Conservation (phyloP, 768 basidiomycete species). For the Russula dissimulans region DNA sequence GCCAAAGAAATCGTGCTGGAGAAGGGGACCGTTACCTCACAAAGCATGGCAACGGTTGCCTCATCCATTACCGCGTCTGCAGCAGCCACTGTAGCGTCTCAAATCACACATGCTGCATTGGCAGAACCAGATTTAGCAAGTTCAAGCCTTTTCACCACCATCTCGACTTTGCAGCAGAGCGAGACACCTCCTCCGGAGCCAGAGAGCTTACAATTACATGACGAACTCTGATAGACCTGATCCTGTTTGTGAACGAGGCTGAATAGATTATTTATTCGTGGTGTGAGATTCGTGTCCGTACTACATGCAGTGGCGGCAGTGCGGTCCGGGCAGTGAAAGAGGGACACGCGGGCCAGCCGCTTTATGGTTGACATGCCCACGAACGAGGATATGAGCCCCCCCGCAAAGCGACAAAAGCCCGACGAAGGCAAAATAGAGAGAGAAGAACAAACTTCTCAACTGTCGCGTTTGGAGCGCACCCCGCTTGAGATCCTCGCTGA, state of each 20-base stretch:
- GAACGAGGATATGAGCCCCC: not conserved
- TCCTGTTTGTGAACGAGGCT: not conserved
- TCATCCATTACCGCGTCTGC: conserved; percentile 1
- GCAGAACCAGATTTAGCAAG: not conserved
- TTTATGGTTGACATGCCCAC: not conserved
- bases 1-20: not conserved
- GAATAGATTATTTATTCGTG: not conserved
- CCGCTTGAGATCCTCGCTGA: conserved; percentile 61
- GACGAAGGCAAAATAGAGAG: not conserved
- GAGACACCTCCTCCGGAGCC: not conserved
- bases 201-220: conserved; percentile 4
- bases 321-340: too few species aligned
- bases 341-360: too few species aligned
- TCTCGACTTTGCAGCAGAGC: not conserved
- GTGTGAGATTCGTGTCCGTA: too few species aligned
- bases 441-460: not conserved
- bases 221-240: conserved; percentile 14
- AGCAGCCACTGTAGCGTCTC: not conserved
- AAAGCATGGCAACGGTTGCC: not conserved
- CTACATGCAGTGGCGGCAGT: too few species aligned
- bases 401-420: not conserved
- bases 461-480: conserved; percentile 23
- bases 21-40: not conserved
- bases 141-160: not conserved
- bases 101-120: not conserved